Conservation (phyloP, 352 stramenopile genomes). For the Salisapilia sapeloensis region DNA sequence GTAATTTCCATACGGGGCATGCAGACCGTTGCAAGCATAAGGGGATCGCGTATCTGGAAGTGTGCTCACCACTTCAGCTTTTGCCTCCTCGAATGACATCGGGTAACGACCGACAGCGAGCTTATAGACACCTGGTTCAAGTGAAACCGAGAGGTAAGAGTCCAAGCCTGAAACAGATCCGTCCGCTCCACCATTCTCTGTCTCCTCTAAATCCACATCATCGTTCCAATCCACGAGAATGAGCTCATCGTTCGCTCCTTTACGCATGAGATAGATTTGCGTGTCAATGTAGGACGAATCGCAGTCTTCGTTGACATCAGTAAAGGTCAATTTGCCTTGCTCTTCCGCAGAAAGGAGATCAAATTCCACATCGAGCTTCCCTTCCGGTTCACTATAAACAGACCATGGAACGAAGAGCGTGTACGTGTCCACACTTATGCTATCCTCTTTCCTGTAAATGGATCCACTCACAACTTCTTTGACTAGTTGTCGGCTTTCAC, state of each 20-base stretch:
- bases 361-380: conserved; percentile 32
- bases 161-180: conserved; percentile 29
- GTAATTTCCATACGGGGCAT: conserved; percentile 54
- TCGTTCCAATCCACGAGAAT: conserved; percentile 35
- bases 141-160: conserved; percentile 38
- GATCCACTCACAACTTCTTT: conserved; percentile 27
- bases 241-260: conserved; percentile 8
- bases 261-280: conserved; percentile 28
- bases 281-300: conserved; percentile 62
- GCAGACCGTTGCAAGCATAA: conserved; percentile 32
- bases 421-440: conserved; percentile 49
- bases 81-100: conserved; percentile 16
- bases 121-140: conserved; percentile 26
- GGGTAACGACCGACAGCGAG: conserved; percentile 42
- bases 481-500: too few species aligned
- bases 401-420: too few species aligned
- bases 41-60: conserved; percentile 24
- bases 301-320: conserved; percentile 47
- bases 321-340: conserved; percentile 18
- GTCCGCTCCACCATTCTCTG: conserved; percentile 18
- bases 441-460: conserved; percentile 27
- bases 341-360: conserved; percentile 54
- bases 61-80: conserved; percentile 13
- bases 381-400: conserved; percentile 14
- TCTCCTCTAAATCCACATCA: conserved; percentile 42